These are phyloP conservation scores for Rhypophila decipiens DNA, from an alignment of 495 filamentous ascomycete genomes.

Conservation along the genomic window DNA sequence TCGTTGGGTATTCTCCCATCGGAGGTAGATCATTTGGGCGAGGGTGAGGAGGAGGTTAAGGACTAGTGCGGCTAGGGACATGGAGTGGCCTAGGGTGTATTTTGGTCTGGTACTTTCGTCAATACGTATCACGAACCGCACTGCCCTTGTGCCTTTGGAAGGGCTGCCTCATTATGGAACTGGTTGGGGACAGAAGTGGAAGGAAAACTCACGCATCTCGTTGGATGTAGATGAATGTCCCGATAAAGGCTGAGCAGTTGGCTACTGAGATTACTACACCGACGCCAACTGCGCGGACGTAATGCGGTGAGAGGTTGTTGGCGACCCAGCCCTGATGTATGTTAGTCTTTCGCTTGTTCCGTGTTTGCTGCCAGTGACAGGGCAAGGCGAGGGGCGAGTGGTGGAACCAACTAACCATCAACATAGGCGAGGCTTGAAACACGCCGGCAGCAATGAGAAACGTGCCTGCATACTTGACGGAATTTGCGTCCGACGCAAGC, in stretches of 20 bases:
- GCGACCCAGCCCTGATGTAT: constrained; percentile 27
- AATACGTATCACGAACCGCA: constrained; percentile 7
- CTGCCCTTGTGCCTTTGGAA: no score
- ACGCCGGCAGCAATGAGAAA: constrained; percentile 55
- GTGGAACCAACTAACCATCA: constrained; percentile 28
- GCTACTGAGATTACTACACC: constrained; percentile 34
- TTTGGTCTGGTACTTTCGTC: constrained; percentile 23
- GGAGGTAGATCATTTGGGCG: constrained; percentile 32
- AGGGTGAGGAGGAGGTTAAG: constrained; percentile 30
- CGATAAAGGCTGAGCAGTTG: constrained; percentile 47
- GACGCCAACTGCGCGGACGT: constrained; percentile 41
- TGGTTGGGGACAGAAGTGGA: no score
- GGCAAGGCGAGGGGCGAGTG: no score
- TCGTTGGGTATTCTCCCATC: constrained; percentile 42
- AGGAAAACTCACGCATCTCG: constrained; percentile 34
- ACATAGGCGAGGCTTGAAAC: constrained; percentile 53
- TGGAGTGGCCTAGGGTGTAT: constrained; percentile 41
- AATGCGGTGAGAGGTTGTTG: constrained; percentile 42
- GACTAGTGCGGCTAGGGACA: constrained; percentile 38
- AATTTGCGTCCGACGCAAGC: constrained; percentile 35
- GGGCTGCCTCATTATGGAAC: no score
- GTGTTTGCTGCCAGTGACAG: constrained; percentile 11
- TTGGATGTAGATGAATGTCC: constrained; percentile 43
- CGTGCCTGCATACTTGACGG: constrained; percentile 52
- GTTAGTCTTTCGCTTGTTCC: constrained; percentile 9